Conservation (phyloP, 495 filamentous ascomycete species). For the Patellaria atrata region DNA sequence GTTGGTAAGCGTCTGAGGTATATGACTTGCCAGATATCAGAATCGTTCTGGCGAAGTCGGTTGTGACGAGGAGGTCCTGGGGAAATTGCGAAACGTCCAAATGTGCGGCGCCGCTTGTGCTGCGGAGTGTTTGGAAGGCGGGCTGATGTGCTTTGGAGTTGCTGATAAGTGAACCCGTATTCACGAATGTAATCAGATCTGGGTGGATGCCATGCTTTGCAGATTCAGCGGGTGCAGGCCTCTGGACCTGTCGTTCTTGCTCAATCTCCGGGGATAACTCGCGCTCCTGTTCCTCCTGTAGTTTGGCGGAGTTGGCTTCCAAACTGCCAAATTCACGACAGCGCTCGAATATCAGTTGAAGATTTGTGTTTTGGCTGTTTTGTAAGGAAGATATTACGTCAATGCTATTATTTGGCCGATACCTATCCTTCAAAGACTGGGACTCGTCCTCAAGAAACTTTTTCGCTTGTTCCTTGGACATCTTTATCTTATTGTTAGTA, state of each 20-base stretch:
- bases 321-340: conserved; percentile 33
- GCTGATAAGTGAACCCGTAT: conserved; percentile 14
- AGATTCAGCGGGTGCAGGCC: conserved; percentile 29
- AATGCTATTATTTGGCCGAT: conserved; percentile 17
- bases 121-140: conserved; percentile 33
- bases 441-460: conserved; percentile 36
- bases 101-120: conserved; percentile 28
- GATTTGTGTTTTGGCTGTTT: conserved; percentile 2
- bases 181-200: conserved; percentile 32
- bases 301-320: conserved; percentile 24
- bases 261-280: conserved; percentile 52
- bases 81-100: conserved; percentile 29
- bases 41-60: conserved; percentile 42
- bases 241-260: conserved; percentile 39
- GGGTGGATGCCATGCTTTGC: conserved; percentile 31
- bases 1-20: conserved; percentile 37
- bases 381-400: too few species aligned
- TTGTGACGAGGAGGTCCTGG: conserved; percentile 34
- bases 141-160: conserved; percentile 28
- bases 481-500: background rate
- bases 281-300: conserved; percentile 58
- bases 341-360: conserved; percentile 9
- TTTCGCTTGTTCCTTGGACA: conserved; percentile 24
- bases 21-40: conserved; percentile 2
- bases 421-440: conserved; percentile 32